Conservation (phyloP, 176 grass and related monocot genomes). For the Triticum monococcum region DNA sequence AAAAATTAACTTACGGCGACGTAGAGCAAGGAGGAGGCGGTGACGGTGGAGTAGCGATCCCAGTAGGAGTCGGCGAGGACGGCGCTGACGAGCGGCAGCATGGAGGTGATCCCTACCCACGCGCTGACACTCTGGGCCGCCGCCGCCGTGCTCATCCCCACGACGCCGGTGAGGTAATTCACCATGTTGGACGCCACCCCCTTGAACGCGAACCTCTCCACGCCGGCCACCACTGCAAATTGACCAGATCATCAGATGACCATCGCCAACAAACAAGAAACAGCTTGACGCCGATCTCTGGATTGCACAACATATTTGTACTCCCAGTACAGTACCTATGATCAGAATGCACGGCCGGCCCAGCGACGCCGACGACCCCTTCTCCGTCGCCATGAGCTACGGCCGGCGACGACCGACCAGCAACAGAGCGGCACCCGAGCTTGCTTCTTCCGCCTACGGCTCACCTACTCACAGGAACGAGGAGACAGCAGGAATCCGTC, state of each 20-base stretch:
- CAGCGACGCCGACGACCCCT: slow-evolving; percentile 27
- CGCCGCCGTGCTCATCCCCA: slow-evolving; percentile 78
- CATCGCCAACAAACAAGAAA: background rate
- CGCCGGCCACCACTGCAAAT: slow-evolving; percentile 76
- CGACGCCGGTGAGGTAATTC: slow-evolving; percentile 71
- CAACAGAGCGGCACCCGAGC: background rate
- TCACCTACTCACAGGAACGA: background rate
- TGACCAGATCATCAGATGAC: background rate
- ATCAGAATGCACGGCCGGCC: slow-evolving; percentile 70
- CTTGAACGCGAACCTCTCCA: slow-evolving; percentile 87
- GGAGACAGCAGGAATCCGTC: background rate
- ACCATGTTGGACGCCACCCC: slow-evolving; percentile 90
- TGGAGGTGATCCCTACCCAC: slow-evolving; percentile 81
- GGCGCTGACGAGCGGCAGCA: slow-evolving; percentile 74
- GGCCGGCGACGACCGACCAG: background rate
- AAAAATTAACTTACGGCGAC: slow-evolving; percentile 52
- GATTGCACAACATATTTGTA: too few species aligned
- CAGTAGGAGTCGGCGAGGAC: slow-evolving; percentile 80
- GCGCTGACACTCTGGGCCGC: slow-evolving; percentile 77
- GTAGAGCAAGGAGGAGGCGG: slow-evolving; percentile 71
- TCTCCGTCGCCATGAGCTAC: slow-evolving; percentile 15
- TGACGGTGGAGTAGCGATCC: slow-evolving; percentile 74
- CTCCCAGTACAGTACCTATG: slow-evolving; percentile 46
- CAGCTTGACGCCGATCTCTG: too few species aligned
- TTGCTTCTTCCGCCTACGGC: background rate